Evolutionary conservation across 2,329 filamentous ascomycete genomes (phyloP), one percentile per base, ranked within the genome.

Genomic region (Lachnellula occidentalis): DNA sequence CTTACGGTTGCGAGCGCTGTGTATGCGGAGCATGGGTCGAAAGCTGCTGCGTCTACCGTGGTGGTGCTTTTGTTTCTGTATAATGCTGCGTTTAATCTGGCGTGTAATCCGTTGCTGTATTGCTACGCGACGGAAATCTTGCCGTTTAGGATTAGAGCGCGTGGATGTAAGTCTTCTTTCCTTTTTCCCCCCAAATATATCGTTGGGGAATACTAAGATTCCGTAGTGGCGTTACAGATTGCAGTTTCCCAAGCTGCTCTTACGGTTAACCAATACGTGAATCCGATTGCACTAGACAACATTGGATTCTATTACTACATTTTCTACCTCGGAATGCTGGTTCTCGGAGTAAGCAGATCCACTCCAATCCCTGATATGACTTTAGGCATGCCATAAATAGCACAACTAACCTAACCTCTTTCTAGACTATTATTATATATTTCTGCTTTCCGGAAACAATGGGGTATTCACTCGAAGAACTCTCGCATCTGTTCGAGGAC

Each of bases 31-130:
- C 43, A 49, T 4, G 43, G 50, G 3, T 17, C n/a, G 17, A 34
- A 63, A 15, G n/a, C 58, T 12, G 52, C 60, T 5, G 60, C 52
- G 15, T 54, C 57, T 34, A 51, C 51, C 6, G 55, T 51, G 53
- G 71, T 76, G 54, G 68, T 70, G 56, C 73, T 78, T 68, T 73
- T 78, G 60, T 79, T 73, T 69, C 66, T 78, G 52, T 76, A 74
- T 70, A 69, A 69, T 42, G 70, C 75, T 53, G 74, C 76, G 59
- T 70, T 64, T 50, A 69, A 69, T 34, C 57, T 72, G n/a, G 62
- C 58, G 17, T 64, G 60, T 45, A 61, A 60, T 41, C 59, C 59
- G 15, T 39, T 63, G 5, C 31, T 57, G 4, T 60, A 61, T 24
- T 56, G 51, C 8, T 64, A 63, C 27, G 45, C 55, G 24, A 56